Evolutionary conservation across 441 rosid species (phyloP).

Genomic region (Populus hybrid): DNA sequence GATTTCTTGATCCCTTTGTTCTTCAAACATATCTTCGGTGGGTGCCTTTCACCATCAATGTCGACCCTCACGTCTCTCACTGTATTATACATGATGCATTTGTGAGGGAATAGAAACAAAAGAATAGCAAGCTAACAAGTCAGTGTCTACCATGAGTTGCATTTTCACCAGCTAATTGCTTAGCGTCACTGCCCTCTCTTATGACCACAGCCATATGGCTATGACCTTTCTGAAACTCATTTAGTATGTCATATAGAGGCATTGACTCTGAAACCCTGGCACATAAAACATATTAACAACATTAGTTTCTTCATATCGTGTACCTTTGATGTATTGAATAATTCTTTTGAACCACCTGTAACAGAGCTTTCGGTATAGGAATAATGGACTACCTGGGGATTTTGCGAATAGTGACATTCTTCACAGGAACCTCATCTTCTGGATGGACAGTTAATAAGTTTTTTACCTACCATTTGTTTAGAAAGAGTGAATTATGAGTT

Average conservation of each 20-base stretch:
- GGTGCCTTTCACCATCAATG: slow-evolving; percentile 51
- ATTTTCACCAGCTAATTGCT: slow-evolving; percentile 16
- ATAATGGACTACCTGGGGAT: slow-evolving; percentile 65
- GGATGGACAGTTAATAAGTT: slow-evolving; percentile 74
- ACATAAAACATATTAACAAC: neutral
- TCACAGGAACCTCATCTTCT: slow-evolving; percentile 72
- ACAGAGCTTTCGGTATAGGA: neutral
- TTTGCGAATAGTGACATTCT: slow-evolving; percentile 64
- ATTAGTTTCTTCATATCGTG: neutral
- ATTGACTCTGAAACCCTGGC: slow-evolving; percentile 42
- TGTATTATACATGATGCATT: slow-evolving; percentile 1
- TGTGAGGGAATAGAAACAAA: neutral
- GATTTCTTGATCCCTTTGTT: slow-evolving; percentile 57
- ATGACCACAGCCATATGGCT: slow-evolving; percentile 64
- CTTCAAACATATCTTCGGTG: slow-evolving; percentile 47
- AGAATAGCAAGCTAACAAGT: neutral
- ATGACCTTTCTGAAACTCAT: slow-evolving; percentile 63
- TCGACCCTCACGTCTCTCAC: slow-evolving; percentile 54
- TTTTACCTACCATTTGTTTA: slow-evolving; percentile 47
- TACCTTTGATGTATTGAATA: neutral
- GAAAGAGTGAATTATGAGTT: too few species aligned
- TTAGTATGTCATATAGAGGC: slow-evolving; percentile 54
- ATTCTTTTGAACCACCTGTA: neutral
- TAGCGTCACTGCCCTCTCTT: slow-evolving; percentile 24
- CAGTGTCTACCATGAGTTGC: slow-evolving; percentile 21